phyloP scores from a whole-genome alignment of 1,139 yeast genomes.

The Yamadazyma blattariae region DNA sequence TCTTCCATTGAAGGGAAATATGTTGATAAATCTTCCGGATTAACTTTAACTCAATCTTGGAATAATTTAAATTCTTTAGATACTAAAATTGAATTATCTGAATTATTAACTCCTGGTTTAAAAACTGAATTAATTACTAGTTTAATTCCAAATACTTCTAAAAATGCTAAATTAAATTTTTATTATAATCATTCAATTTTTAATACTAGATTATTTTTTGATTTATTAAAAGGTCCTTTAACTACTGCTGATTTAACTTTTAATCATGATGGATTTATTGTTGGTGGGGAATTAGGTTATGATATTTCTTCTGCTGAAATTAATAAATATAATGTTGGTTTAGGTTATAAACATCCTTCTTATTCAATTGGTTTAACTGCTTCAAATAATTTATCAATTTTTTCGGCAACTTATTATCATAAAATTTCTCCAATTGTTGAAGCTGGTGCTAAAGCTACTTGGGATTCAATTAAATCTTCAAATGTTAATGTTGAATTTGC shows the following conservation, averaged over 20 bases:
- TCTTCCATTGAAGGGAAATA: conserved; percentile 92
- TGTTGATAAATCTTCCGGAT: conserved; percentile 90
- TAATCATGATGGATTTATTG: conserved; percentile 95
- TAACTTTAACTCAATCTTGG: conserved; percentile 97
- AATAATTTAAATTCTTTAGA: conserved; percentile 88
- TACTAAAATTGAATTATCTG: conserved; percentile 91
- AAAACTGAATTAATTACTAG: conserved; percentile 90
- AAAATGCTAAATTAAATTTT: conserved; percentile 88
- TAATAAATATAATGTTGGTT: conserved; percentile 91
- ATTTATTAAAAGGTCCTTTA: conserved; percentile 91
- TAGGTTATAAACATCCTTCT: conserved; percentile 87
- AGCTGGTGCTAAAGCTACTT: conserved; percentile 97
- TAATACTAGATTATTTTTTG: conserved; percentile 93
- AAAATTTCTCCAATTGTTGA: conserved; percentile 86
- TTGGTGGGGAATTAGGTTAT: conserved; percentile 97
- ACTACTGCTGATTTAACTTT: conserved; percentile 93
- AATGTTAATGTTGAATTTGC: conserved; percentile 86
- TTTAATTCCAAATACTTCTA: conserved; percentile 82
- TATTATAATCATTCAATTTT: conserved; percentile 91
- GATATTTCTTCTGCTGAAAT: conserved; percentile 91
- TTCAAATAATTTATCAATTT: conserved; percentile 84
- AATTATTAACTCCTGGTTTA: conserved; percentile 92
- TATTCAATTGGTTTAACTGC: conserved; percentile 89
- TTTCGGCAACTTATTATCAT: conserved; percentile 97
- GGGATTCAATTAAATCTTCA: conserved; percentile 79